Percentiles rank a stretch among this genome's conserved stretches.
Conservation (phyloP, 768 basidiomycete species). For the Lactarius evosmus region DNA sequence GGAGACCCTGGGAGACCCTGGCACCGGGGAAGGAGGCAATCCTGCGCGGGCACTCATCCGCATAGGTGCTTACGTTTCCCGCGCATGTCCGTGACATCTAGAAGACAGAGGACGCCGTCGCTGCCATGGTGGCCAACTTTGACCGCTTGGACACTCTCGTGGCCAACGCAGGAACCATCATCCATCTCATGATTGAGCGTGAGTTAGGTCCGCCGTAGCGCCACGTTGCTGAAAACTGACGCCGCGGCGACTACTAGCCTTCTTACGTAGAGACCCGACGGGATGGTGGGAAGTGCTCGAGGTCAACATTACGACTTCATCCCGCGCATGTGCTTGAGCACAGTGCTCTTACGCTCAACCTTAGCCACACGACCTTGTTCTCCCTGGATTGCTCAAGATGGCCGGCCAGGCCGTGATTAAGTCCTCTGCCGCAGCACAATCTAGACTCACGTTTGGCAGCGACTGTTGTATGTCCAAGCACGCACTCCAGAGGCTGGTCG, state of each 20-base stretch:
- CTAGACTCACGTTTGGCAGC: slow-evolving; percentile 2
- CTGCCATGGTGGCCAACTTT: slow-evolving; percentile 4
- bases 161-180: slow-evolving; percentile 10
- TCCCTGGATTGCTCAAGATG: slow-evolving; percentile 14
- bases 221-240: not conserved
- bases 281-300: slow-evolving; percentile 23
- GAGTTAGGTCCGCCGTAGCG: not conserved
- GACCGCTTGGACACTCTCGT: slow-evolving; percentile 21
- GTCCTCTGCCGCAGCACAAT: not conserved
- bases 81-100: slow-evolving; percentile 15
- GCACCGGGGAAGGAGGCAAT: slow-evolving; percentile 2
- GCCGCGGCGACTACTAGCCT: not conserved
- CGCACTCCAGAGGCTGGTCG: slow-evolving; percentile 10
- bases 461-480: slow-evolving; percentile 20
- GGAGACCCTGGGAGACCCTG: slow-evolving; percentile 10
- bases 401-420: slow-evolving; percentile 7
- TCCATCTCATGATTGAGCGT: not conserved
- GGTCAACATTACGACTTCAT: slow-evolving; percentile 20
- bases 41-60: slow-evolving; percentile 1
- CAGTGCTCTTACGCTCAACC: not conserved
- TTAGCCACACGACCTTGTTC: not conserved
- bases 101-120: slow-evolving; percentile 3
- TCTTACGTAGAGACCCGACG: slow-evolving; percentile 7
- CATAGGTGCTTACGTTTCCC: slow-evolving; percentile 8
- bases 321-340: not conserved